Base-by-base conservation (phyloP, 2,329 filamentous ascomycete genomes). In the Sordariomycetes sp. region DNA sequence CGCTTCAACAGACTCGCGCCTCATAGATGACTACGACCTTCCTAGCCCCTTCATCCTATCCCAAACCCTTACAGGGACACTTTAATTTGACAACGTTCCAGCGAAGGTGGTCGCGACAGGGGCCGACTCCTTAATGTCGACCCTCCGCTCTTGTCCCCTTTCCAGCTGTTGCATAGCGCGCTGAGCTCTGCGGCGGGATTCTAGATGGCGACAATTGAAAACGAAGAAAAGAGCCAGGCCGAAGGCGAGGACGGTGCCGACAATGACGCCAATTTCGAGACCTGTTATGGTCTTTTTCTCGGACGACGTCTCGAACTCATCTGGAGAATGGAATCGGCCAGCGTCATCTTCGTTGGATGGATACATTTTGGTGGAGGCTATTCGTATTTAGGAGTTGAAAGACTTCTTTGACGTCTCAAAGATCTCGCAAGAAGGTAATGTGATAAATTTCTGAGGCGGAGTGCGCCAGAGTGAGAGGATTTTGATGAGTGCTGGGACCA, bases 251-350 rank as follows among this genome's bases (percentile, higher is more conserved):
- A 48, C 40, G 10, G 42, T 41, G 16, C 39, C 48, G 17, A 44
- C 39, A n/a, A 54, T 45, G 33, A 51, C 39, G 4, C 45, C 52
- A 21, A 53, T 46, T 33, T 55, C 52, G 19, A 46, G 33, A 15
- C 43, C 32, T 7, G 41, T 47, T 37, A 51, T 49, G 10, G n/a
- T 26, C n/a, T 33, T 26, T 8, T 37, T 24, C 27, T 37, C 21
- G 16, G n/a, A 25, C 5, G 14, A 17, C 20, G 18, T 14, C 20
- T 32, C 35, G 29, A 28, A 33, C 37, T 14, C 37, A 33, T 6
- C 36, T 33, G 18, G 41, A 32, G 18, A 34, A 33, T 7, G 40
- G 34, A 6, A 40, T 31, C 15, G 32, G 31, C 23, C 42, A 30
- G 26, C 40, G 32, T 36, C 11, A 12, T 36, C 34, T 7, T 19